Conservation (phyloP, 2,329 filamentous ascomycete species). For the Dichotomopilus funicola region DNA sequence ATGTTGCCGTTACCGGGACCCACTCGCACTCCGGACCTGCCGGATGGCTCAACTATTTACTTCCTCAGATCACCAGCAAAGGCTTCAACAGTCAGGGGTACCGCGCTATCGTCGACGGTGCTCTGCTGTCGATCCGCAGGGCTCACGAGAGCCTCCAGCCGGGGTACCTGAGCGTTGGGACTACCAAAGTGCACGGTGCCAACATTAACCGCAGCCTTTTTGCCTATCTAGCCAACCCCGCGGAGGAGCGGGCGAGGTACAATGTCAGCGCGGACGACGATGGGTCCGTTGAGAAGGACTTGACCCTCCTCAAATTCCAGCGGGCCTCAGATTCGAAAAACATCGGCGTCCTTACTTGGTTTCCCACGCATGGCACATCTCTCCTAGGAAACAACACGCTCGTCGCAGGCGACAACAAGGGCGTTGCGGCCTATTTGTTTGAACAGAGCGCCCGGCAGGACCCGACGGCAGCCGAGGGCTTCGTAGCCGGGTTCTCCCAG, state of each 20-base stretch:
- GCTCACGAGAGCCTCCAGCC: constrained; percentile 64
- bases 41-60: constrained; percentile 88
- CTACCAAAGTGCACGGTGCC: constrained; percentile 62
- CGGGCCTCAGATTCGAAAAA: constrained; percentile 68
- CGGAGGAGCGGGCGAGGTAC: constrained; percentile 66
- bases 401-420: constrained; percentile 93
- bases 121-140: constrained; percentile 70
- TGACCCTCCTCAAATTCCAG: constrained; percentile 75
- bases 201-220: constrained; percentile 88
- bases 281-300: constrained; percentile 57
- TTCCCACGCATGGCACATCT: constrained; percentile 85
- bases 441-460: constrained; percentile 61
- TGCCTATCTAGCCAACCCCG: constrained; percentile 81
- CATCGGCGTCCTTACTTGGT: constrained; percentile 82
- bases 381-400: constrained; percentile 88
- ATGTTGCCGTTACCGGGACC: constrained; percentile 84
- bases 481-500: constrained; percentile 89
- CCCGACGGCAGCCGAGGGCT: constrained; percentile 53
- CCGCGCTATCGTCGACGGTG: constrained; percentile 79
- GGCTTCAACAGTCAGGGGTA: constrained; percentile 87
- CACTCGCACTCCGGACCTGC: constrained; percentile 90
- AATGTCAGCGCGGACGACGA: constrained; percentile 44
- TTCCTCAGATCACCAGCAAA: constrained; percentile 82
- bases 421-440: constrained; percentile 78
- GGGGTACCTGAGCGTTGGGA: constrained; percentile 65